phyloP scores from a whole-genome alignment of 768 basidiomycete genomes.

The Boletellus emodensis region DNA sequence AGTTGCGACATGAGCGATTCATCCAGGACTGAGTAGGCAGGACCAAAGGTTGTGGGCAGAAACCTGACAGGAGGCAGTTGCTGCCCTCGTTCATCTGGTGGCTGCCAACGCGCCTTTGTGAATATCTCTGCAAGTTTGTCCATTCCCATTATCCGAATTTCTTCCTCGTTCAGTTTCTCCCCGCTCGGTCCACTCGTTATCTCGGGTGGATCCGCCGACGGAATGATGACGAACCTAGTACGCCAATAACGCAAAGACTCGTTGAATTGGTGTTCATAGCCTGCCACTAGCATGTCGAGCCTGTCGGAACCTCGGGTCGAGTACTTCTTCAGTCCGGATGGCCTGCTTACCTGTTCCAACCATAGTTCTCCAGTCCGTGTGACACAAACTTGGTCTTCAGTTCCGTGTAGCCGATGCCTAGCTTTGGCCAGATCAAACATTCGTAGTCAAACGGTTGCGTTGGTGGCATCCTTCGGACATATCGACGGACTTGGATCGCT shows the following conservation, averaged over 20 bases:
- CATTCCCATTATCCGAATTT: conserved; percentile 83
- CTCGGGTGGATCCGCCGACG: conserved; percentile 67
- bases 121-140: conserved; percentile 89
- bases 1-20: conserved; percentile 74
- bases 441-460: conserved; percentile 70
- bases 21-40: conserved; percentile 75
- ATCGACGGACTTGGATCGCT: conserved; percentile 81
- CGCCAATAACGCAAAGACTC: conserved; percentile 91
- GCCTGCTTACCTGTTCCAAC: conserved; percentile 71
- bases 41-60: conserved; percentile 81
- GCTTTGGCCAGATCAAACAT: conserved; percentile 91
- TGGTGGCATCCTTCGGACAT: conserved; percentile 68
- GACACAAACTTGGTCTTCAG: conserved; percentile 69
- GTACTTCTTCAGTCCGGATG: neutral
- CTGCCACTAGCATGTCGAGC: conserved; percentile 80
- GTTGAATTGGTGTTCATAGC: conserved; percentile 75
- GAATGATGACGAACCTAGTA: conserved; percentile 90
- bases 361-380: conserved; percentile 77
- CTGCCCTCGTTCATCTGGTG: conserved; percentile 38
- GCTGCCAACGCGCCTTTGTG: conserved; percentile 76
- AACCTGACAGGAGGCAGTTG: conserved; percentile 64
- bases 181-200: conserved; percentile 55
- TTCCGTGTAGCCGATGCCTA: conserved; percentile 84
- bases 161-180: conserved; percentile 80
- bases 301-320: conserved; percentile 34